Evolutionary conservation across 495 filamentous ascomycete species (phyloP).

Genomic region (Lepidopterella palustris): DNA sequence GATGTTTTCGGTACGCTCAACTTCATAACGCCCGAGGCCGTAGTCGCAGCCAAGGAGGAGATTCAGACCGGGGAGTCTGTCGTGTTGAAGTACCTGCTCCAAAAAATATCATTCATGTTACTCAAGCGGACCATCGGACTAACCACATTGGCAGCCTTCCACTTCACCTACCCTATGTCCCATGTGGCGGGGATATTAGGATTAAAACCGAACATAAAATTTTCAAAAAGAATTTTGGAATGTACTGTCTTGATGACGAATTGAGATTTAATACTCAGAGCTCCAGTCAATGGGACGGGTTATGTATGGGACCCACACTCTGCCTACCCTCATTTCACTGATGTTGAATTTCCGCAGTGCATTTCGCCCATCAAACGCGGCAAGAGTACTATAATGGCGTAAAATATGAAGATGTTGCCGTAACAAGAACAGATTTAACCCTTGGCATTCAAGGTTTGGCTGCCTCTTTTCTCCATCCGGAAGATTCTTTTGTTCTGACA

Average conservation of each 20-base stretch:
- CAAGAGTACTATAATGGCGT: conserved; percentile 2
- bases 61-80: conserved; percentile 19
- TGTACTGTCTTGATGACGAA: neutral
- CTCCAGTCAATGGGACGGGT: conserved; percentile 1
- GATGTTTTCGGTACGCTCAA: conserved; percentile 23
- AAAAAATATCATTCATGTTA: neutral
- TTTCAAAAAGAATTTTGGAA: neutral
- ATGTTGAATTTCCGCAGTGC: too few relatives aligned
- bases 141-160: too few relatives aligned
- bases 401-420: neutral
- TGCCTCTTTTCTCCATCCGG: neutral
- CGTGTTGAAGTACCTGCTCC: conserved; percentile 9
- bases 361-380: neutral
- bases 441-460: neutral
- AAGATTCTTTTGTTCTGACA: neutral
- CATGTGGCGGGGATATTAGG: neutral
- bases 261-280: neutral
- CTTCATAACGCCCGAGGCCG: conserved; percentile 24
- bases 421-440: neutral
- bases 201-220: neutral
- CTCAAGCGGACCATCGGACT: neutral
- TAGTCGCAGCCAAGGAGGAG: conserved; percentile 18
- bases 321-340: too few relatives aligned
- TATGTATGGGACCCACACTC: neutral
- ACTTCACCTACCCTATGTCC: neutral